These are phyloP conservation scores for Neonectria coccinea DNA, from an alignment of 2,329 filamentous ascomycete species.

Conservation along the genomic window DNA sequence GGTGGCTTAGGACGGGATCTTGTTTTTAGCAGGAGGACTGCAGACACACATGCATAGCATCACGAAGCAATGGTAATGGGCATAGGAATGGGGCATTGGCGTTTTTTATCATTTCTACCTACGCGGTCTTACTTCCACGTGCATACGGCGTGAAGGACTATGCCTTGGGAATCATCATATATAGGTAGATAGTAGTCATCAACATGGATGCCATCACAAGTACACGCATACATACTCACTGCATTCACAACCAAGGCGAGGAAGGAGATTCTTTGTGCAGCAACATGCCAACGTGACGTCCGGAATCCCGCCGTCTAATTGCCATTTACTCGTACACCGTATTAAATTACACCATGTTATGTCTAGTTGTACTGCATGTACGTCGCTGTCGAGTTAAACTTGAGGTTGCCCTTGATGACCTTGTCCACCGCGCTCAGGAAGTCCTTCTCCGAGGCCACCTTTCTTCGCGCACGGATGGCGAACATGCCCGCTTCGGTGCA, in stretches of 20 bases:
- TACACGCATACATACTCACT: background rate
- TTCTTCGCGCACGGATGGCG: conserved; percentile 91
- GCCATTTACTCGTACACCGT: conserved; percentile 51
- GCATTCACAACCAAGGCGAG: conserved; percentile 6
- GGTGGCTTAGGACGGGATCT: conserved; percentile 5
- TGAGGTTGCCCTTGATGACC: conserved; percentile 98
- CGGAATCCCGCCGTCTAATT: conserved; percentile 42
- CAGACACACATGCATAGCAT: conserved; percentile 21
- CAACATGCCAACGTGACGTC: conserved; percentile 42
- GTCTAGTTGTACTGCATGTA: conserved; percentile 99
- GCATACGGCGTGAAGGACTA: conserved; percentile 23
- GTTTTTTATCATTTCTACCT: conserved; percentile 35
- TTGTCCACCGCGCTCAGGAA: conserved; percentile 98
- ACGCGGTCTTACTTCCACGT: conserved; percentile 19
- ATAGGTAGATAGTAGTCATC: conserved; percentile 38
- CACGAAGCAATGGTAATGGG: conserved; percentile 29
- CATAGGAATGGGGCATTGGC: conserved; percentile 31
- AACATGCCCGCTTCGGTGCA: conserved; percentile 99
- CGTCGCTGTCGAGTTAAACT: conserved; percentile 98
- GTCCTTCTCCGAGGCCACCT: conserved; percentile 99
- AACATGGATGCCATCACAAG: conserved; percentile 20
- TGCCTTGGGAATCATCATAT: conserved; percentile 21
- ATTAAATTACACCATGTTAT: conserved; percentile 44
- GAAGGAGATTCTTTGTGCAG: conserved; percentile 18
- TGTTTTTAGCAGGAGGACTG: conserved; percentile 6